Conservation (phyloP, 2,329 filamentous ascomycete genomes). For the Tolypocladium ophioglossoides region DNA sequence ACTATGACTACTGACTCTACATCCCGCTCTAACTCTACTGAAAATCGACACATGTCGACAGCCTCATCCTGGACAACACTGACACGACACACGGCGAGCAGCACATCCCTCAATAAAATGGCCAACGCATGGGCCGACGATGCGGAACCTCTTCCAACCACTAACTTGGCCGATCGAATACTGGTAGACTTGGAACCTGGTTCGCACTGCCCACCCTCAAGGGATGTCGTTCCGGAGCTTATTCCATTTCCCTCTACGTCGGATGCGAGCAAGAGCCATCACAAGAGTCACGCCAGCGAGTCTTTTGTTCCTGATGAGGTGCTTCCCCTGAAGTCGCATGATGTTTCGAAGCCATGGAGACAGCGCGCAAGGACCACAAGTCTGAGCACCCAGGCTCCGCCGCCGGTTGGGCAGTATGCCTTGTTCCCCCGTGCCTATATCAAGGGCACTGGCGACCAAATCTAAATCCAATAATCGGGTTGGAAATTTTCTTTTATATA, state of each 20-base stretch:
- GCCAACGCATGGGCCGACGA: constrained; percentile 18
- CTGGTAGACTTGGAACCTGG: constrained; percentile 6
- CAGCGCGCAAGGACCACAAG: constrained; percentile 36
- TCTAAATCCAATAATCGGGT: constrained; percentile 10
- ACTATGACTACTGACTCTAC: constrained; percentile 41
- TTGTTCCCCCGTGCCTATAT: constrained; percentile 29
- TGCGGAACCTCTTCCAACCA: constrained; percentile 18
- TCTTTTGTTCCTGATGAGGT: constrained; percentile 20
- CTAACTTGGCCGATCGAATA: constrained; percentile 11
- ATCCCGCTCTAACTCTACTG: constrained; percentile 34
- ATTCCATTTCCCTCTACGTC: constrained; percentile 13
- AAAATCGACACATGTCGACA: constrained; percentile 41
- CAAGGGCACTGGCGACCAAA: constrained; percentile 20
- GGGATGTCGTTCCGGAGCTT: constrained; percentile 25
- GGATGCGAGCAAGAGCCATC: constrained; percentile 13
- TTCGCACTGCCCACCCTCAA: constrained; percentile 11
- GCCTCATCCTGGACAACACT: constrained; percentile 42
- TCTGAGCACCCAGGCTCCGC: constrained; percentile 27
- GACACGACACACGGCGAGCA: constrained; percentile 44
- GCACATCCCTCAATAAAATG: constrained; percentile 30
- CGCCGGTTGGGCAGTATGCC: constrained; percentile 36
- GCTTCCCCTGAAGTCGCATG: constrained; percentile 18
- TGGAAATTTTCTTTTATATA: background rate
- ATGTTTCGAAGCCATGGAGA: constrained; percentile 20
- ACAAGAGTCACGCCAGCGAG: constrained; percentile 28